These are phyloP conservation scores for Lentithecium fluviatile DNA, from an alignment of 495 filamentous ascomycete genomes.

Conservation along the genomic window DNA sequence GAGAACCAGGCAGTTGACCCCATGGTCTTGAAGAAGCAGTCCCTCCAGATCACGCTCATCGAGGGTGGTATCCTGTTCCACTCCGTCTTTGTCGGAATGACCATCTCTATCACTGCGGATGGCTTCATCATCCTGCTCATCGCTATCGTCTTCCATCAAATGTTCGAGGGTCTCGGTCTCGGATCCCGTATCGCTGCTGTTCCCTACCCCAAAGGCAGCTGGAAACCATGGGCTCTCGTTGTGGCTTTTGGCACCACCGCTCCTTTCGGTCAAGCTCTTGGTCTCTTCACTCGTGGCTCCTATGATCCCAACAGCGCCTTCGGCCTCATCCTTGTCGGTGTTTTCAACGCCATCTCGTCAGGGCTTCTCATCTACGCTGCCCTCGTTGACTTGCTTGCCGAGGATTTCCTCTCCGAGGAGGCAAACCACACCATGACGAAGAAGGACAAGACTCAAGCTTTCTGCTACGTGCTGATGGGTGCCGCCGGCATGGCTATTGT, in stretches of 20 bases:
- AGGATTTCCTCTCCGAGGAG: conserved; percentile 64
- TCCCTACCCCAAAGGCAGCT: conserved; percentile 49
- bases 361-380: conserved; percentile 63
- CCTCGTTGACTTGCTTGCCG: conserved; percentile 61
- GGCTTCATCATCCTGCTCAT: conserved; percentile 37
- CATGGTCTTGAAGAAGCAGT: conserved; percentile 50
- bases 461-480: conserved; percentile 30
- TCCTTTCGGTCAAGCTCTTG: conserved; percentile 61
- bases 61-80: conserved; percentile 56
- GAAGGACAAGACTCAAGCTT: conserved; percentile 26
- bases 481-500: conserved; percentile 35
- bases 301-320: conserved; percentile 66
- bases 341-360: conserved; percentile 63
- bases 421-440: conserved; percentile 40
- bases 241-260: conserved; percentile 59
- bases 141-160: conserved; percentile 38
- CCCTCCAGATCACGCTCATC: conserved; percentile 55
- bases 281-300: conserved; percentile 53
- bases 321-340: conserved; percentile 64
- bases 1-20: conserved; percentile 49
- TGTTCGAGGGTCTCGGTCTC: conserved; percentile 38
- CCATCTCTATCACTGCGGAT: conserved; percentile 32
- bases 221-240: conserved; percentile 64
- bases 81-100: conserved; percentile 40
- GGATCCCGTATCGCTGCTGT: conserved; percentile 52